These are phyloP conservation scores for Corniculantispora saksenae DNA, from an alignment of 2,329 filamentous ascomycete genomes.

Conservation along the genomic window DNA sequence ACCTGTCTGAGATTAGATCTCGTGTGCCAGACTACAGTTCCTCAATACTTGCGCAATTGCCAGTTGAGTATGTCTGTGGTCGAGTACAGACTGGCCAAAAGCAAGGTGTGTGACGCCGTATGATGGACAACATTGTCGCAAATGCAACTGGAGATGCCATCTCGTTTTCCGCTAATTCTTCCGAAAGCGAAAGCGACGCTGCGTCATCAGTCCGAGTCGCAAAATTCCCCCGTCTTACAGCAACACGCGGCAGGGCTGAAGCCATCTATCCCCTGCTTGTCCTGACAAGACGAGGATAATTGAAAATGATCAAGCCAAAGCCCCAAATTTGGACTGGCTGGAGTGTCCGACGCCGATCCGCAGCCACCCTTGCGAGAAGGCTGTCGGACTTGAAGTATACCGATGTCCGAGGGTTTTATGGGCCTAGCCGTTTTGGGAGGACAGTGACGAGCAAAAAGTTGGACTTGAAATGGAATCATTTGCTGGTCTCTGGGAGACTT, in stretches of 20 bases:
- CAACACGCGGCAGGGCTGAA: no score
- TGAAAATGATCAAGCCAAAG: no score
- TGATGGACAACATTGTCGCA: no score
- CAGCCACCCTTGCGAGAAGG: neutral
- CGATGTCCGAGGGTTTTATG: constrained; percentile 6
- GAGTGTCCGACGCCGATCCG: neutral
- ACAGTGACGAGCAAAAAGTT: neutral
- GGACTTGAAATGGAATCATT: neutral
- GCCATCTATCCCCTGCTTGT: no score
- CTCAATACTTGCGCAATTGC: no score
- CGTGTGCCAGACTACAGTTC: no score
- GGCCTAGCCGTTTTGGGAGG: neutral
- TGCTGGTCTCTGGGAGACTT: neutral
- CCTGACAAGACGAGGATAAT: no score
- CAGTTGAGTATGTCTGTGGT: no score
- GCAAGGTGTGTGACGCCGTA: no score
- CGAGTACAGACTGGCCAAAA: no score
- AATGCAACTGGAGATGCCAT: neutral
- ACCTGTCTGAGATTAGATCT: neutral
- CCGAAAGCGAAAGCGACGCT: neutral
- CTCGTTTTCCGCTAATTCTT: neutral
- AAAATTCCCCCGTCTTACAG: no score
- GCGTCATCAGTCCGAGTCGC: neutral
- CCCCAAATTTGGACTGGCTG: neutral
- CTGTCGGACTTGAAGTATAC: constrained; percentile 4